Percentiles rank a stretch among this genome's conserved stretches.
phyloP scores from a whole-genome alignment of 2,329 filamentous ascomycete species.

The Fusarium citri region DNA sequence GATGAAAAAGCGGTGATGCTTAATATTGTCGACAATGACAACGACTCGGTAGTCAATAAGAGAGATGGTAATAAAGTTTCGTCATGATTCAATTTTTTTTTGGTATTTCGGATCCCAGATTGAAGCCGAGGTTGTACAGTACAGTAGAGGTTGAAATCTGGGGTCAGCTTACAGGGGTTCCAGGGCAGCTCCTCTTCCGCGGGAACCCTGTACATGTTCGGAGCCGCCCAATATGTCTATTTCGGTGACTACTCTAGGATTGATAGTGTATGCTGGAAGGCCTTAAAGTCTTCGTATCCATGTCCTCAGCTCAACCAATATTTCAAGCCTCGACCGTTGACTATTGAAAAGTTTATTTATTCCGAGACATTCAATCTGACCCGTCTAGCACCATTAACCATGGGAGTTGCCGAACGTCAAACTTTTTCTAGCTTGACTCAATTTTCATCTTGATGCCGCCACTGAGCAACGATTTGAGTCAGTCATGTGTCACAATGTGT shows the following conservation, averaged over 20 bases:
- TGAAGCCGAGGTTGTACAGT: constrained; percentile 25
- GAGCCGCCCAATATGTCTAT: not conserved
- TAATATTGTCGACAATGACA: not conserved
- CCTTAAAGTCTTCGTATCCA: not conserved
- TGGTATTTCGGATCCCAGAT: constrained; percentile 2
- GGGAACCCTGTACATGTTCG: constrained; percentile 3
- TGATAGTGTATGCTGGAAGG: not conserved
- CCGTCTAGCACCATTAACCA: not conserved
- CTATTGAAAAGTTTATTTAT: constrained; percentile 27
- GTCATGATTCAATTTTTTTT: constrained; percentile 7
- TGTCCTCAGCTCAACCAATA: not conserved
- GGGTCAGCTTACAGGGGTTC: constrained; percentile 28
- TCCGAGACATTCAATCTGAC: not conserved
- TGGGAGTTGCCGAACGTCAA: constrained; percentile 8
- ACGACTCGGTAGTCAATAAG: not conserved
- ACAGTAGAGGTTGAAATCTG: constrained; percentile 16
- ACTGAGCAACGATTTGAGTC: constrained; percentile 34
- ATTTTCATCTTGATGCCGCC: constrained; percentile 3
- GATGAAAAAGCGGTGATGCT: constrained; percentile 9
- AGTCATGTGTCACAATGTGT: constrained; percentile 35
- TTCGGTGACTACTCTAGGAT: not conserved
- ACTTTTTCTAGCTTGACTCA: not conserved
- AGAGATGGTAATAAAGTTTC: not conserved
- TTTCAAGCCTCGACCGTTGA: not conserved
- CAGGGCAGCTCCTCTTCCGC: not conserved